Percentiles rank a stretch among this genome's conserved stretches.
These are phyloP conservation scores for Fusarium mangiferae DNA, from an alignment of 2,329 filamentous ascomycete species.

Conservation along the genomic window DNA sequence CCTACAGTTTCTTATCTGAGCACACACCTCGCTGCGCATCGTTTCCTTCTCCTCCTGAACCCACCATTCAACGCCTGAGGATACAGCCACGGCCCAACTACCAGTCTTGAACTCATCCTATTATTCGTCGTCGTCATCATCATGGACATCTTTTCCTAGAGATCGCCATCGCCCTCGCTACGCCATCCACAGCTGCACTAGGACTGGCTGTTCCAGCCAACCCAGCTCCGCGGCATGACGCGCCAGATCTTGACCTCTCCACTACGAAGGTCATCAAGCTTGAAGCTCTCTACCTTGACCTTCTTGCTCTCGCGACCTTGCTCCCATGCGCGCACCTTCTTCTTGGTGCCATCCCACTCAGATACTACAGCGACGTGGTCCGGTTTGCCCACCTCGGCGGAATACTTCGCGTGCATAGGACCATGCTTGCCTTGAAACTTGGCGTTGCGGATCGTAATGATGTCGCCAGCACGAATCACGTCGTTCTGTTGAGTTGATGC, in stretches of 20 bases:
- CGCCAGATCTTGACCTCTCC: conserved; percentile 98
- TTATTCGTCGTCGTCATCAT: conserved; percentile 31
- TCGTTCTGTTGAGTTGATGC: conserved; percentile 90
- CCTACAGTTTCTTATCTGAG: conserved; percentile 1
- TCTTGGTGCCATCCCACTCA: conserved; percentile 98
- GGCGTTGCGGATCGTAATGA: conserved; percentile 91
- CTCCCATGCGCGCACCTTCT: conserved; percentile 95
- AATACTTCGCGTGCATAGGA: conserved; percentile 95
- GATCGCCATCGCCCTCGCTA: conserved; percentile 19
- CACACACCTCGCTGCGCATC: conserved; percentile 13
- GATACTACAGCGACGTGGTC: conserved; percentile 92
- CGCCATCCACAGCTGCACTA: conserved; percentile 53
- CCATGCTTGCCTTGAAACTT: conserved; percentile 96
- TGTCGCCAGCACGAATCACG: conserved; percentile 92
- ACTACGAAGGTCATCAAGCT: conserved; percentile 88
- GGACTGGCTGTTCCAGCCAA: conserved; percentile 81
- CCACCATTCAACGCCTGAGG: conserved; percentile 28
- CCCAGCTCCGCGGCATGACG: conserved; percentile 90
- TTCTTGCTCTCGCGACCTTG: conserved; percentile 94
- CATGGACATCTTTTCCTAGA: conserved; percentile 17
- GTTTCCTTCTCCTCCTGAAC: conserved; percentile 24
- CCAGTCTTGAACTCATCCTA: conserved; percentile 19
- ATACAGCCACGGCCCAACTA: conserved; percentile 16
- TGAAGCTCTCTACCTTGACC: conserved; percentile 92
- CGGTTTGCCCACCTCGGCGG: conserved; percentile 83